Base-by-base conservation (phyloP, 495 filamentous ascomycete species). In the Xylaria cubensis region DNA sequence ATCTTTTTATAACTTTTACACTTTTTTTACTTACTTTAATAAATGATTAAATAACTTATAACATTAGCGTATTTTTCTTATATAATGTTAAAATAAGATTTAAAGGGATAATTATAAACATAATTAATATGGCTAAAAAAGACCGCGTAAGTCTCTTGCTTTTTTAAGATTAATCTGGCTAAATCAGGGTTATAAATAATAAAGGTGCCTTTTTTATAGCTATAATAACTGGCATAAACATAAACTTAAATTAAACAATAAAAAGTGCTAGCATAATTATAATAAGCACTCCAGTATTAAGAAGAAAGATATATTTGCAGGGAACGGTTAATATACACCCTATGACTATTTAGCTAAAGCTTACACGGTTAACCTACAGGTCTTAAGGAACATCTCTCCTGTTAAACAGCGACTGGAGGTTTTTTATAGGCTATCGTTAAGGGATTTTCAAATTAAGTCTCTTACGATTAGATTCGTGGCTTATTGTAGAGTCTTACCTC, bases 371-470 rank as follows among this genome's bases (percentile, higher is more conserved):
- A 1, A 32, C 29, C 10, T 69, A 58, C 51, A 69, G 36, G 48
- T 5, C 66, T 3, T 10, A 59, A 3, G 66, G 66, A 13, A n/a
- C 48, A 19, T 32, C 44, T 15, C 53, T 69, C 36, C 32, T 36
- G 8, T 51, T 69, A 0, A 56, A 51, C 51, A 39, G 15, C 19
- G 53, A 59, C n/a, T 69, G 66, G 66, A 26, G 32, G 7, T 69
- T 53, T 21, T 69, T 69, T 17, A 69, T 69, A 34, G 66, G 66
- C 17, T 69, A 69, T 59, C 48, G 66, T 13, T 69, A 51, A 51
- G 66, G 66, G 8, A 69, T 69, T 19, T 69, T 69, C n/a, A 69
- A 69, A 12, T 51, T 69, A 19, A 56, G 66, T 59, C 10, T 1
- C 19, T 44, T 19, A 29, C 48, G 21, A 24, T 56, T 55, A 0